A percentile compares a stretch with the other conserved stretches of the same genome.
Conservation (phyloP, 2,329 filamentous ascomycete species). For the Coleophoma cylindrospora region DNA sequence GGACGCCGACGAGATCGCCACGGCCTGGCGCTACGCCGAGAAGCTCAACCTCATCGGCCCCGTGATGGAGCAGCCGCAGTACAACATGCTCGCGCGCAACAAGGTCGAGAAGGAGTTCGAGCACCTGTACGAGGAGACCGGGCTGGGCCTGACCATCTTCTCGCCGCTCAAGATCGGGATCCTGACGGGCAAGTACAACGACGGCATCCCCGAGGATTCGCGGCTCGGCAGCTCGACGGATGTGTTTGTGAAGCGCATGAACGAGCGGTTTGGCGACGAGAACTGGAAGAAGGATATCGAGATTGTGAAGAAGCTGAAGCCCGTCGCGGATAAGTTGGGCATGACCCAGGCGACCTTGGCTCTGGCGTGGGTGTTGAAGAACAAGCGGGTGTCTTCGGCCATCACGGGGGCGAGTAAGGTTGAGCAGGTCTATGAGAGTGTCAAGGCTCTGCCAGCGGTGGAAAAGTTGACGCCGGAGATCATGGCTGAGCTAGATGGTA, state of each 20-base stretch:
- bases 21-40: constrained; percentile 57
- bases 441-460: constrained; percentile 44
- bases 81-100: constrained; percentile 57
- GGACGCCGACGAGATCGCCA: constrained; percentile 59
- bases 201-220: constrained; percentile 55
- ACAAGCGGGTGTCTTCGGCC: constrained; percentile 55
- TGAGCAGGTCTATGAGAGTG: constrained; percentile 56
- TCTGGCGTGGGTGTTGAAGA: constrained; percentile 58
- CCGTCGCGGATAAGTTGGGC: constrained; percentile 60
- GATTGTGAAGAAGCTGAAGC: constrained; percentile 53
- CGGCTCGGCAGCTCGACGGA: constrained; percentile 51
- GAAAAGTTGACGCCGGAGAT: constrained; percentile 55
- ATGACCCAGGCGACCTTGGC: constrained; percentile 47
- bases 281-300: constrained; percentile 51
- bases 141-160: constrained; percentile 58
- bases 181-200: constrained; percentile 63
- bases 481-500: constrained; percentile 52
- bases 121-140: constrained; percentile 53
- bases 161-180: constrained; percentile 56
- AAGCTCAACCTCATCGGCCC: constrained; percentile 57
- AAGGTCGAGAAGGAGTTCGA: constrained; percentile 60
- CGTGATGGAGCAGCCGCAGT: constrained; percentile 61
- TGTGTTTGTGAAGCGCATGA: constrained; percentile 38
- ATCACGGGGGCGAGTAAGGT: constrained; percentile 55
- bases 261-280: constrained; percentile 37